These are phyloP conservation scores for Bipolaris zeicola DNA, from an alignment of 2,329 filamentous ascomycete species.

Conservation along the genomic window DNA sequence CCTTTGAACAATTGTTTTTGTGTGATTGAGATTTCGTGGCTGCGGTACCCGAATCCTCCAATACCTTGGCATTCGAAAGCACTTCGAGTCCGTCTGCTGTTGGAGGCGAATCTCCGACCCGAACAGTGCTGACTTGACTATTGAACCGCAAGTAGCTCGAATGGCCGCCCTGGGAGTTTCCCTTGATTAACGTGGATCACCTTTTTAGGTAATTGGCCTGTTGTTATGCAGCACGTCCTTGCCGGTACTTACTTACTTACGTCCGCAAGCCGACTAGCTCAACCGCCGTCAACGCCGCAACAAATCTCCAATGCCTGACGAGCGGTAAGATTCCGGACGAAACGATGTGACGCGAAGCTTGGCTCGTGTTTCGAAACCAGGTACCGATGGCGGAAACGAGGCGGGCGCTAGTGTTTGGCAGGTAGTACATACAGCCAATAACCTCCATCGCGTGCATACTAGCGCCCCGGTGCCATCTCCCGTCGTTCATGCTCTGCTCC, in stretches of 20 bases:
- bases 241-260: background rate
- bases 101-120: background rate
- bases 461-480: conserved; percentile 5
- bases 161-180: too few relatives aligned
- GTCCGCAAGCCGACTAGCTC: background rate
- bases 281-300: background rate
- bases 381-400: conserved; percentile 10
- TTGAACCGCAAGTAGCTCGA: background rate
- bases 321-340: background rate
- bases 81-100: background rate
- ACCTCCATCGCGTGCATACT: background rate
- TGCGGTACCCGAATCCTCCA: background rate
- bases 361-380: conserved; percentile 22
- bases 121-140: background rate
- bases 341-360: background rate
- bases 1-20: background rate
- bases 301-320: background rate
- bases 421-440: conserved; percentile 2
- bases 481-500: conserved; percentile 16
- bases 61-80: background rate
- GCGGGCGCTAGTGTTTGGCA: conserved; percentile 22
- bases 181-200: background rate
- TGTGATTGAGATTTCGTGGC: background rate
- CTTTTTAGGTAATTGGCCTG: background rate
- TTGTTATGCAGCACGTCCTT: background rate